Percentiles rank a stretch among this genome's conserved stretches.
phyloP scores from a whole-genome alignment of 2,329 filamentous ascomycete species.

The Pleurostoma richardsiae region DNA sequence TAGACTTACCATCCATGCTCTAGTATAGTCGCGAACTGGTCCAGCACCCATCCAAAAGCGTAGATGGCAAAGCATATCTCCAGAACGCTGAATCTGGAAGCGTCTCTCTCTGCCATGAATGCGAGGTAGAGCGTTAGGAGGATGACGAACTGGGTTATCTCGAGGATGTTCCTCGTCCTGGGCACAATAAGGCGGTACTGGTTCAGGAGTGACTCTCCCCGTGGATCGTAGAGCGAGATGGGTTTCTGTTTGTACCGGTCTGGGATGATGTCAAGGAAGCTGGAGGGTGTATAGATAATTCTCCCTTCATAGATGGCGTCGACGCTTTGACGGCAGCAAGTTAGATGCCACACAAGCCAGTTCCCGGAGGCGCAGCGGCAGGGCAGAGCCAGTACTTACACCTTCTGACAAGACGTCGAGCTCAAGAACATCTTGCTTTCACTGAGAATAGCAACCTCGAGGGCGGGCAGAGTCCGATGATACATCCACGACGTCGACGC shows the following conservation, averaged over 20 bases:
- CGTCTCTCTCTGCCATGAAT: constrained; percentile 65
- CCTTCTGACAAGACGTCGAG: constrained; percentile 73
- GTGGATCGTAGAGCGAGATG: constrained; percentile 75
- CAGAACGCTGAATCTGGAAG: constrained; percentile 46
- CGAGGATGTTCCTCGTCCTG: constrained; percentile 69
- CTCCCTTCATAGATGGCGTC: constrained; percentile 77
- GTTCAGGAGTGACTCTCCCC: constrained; percentile 70
- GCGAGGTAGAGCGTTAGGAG: constrained; percentile 64
- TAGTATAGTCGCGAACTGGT: constrained; percentile 71
- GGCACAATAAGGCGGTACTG: constrained; percentile 84
- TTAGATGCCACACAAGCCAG: no score
- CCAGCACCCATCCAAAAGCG: constrained; percentile 71
- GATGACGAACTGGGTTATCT: constrained; percentile 67
- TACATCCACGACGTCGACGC: constrained; percentile 41
- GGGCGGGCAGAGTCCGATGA: constrained; percentile 62
- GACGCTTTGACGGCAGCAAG: constrained; percentile 33
- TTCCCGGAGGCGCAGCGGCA: no score
- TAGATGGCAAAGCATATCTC: constrained; percentile 70
- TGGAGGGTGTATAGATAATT: constrained; percentile 76
- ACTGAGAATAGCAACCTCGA: constrained; percentile 79
- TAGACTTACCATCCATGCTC: constrained; percentile 60
- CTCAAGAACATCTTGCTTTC: constrained; percentile 76
- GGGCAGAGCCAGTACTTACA: constrained; percentile 32
- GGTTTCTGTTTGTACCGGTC: constrained; percentile 82
- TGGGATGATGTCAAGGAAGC: constrained; percentile 77